phyloP scores from a whole-genome alignment of 352 stramenopile genomes.

The Phytophthora hybrid region DNA sequence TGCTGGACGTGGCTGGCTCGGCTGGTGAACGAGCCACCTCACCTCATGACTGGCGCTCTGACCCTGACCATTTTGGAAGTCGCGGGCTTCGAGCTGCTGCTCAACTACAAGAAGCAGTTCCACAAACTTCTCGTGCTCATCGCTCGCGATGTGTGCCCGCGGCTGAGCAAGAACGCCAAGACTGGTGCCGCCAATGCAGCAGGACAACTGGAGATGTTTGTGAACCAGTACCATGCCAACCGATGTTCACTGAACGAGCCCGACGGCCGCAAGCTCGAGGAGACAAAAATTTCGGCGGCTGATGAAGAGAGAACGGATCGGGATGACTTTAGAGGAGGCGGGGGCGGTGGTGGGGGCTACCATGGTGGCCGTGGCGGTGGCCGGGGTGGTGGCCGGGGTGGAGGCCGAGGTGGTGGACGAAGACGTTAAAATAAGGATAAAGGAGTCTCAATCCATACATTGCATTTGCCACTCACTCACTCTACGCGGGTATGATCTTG shows the following conservation, averaged over 20 bases:
- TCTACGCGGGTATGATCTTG: slow-evolving; percentile 10
- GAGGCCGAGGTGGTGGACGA: slow-evolving; percentile 49
- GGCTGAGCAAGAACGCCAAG: slow-evolving; percentile 75
- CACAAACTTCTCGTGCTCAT: slow-evolving; percentile 82
- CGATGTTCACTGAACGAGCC: slow-evolving; percentile 64
- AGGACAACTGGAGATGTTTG: slow-evolving; percentile 77
- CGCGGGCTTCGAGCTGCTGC: slow-evolving; percentile 70
- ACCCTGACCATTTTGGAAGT: slow-evolving; percentile 84
- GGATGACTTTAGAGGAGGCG: slow-evolving; percentile 33
- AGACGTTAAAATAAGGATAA: slow-evolving; percentile 32
- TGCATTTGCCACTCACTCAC: slow-evolving; percentile 24
- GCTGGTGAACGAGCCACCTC: slow-evolving; percentile 71
- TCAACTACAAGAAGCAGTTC: slow-evolving; percentile 78
- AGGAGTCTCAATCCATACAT: slow-evolving; percentile 18
- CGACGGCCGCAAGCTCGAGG: slow-evolving; percentile 70
- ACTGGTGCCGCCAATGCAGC: slow-evolving; percentile 81
- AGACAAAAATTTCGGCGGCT: slow-evolving; percentile 66
- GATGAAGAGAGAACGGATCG: slow-evolving; percentile 78
- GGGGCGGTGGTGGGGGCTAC: slow-evolving; percentile 7
- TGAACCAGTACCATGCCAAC: slow-evolving; percentile 75
- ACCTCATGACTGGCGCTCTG: slow-evolving; percentile 76
- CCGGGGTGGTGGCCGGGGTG: slow-evolving; percentile 33
- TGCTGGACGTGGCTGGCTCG: slow-evolving; percentile 80
- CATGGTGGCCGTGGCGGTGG: slow-evolving; percentile 31
- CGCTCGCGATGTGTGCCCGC: slow-evolving; percentile 65